Evolutionary conservation across 176 grass and related monocot genomes (phyloP), one percentile per base, ranked within the genome.

Genomic region (Carex pumila): DNA sequence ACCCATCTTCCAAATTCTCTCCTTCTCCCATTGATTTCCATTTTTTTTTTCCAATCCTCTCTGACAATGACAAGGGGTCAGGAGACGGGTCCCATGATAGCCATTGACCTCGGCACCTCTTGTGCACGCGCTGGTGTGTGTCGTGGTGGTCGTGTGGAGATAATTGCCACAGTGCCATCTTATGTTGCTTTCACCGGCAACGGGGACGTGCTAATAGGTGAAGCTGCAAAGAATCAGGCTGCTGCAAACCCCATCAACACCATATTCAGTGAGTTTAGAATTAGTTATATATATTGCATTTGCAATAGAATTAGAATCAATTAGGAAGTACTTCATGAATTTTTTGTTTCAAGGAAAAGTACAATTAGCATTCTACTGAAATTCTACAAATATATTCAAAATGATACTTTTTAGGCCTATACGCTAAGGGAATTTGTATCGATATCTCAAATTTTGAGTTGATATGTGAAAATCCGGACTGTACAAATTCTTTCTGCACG

Each of bases 101-200:
- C 80, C 37, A 65, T 82, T n/a, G 80, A 82, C 63, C 80, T 82
- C 32, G 80, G 80, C 18, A 82, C 80, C 39, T 65, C 61, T 10
- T 67, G 36, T 2, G 63, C 80, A 50, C 80, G 62, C 17, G 80
- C 80, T 12, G 43, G 41, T 13, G 62, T 83, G 45, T 83, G 62
- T 65, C 80, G 41, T 17, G 61, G 45, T 3, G 43, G 80, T 49
- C 19, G 7, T 50, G 80, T 83, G 12, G 62, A 83, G 39, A 68
- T 32, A 43, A 83, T 82, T 65, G 80, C 80, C n/a, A 65, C 41
- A 50, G 39, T 82, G n/a, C 80, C 80, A 29, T 82, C 80, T 30
- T 82, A 82, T 65, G 80, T 82, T 9, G 80, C 80, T 31, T 82
- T 82, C 80, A 82, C 61, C 2, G 19, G n/a, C 45, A 82, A 82